Evolutionary conservation across 2,329 filamentous ascomycete genomes (phyloP).

Genomic region (Lachnellula arida): DNA sequence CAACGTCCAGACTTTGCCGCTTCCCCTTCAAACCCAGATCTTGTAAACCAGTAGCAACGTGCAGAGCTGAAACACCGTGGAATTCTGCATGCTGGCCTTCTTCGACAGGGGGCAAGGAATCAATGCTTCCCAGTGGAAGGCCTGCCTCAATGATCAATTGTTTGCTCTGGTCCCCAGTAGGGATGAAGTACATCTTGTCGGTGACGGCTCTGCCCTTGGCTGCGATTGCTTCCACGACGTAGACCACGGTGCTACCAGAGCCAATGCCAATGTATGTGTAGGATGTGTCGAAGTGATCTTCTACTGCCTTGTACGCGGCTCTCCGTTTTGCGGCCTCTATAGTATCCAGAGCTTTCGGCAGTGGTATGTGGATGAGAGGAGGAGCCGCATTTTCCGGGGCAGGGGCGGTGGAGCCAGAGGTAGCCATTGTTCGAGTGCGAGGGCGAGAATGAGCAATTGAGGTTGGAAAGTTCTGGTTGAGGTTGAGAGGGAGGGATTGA

Average conservation of each 20-base stretch:
- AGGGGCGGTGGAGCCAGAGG: slow-evolving; percentile 11
- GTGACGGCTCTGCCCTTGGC: slow-evolving; percentile 51
- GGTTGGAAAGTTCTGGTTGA: background rate
- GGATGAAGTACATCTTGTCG: slow-evolving; percentile 68
- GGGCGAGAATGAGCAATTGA: background rate
- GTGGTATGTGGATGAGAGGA: slow-evolving; percentile 1
- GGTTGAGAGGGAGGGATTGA: background rate
- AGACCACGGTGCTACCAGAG: slow-evolving; percentile 76
- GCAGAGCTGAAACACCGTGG: slow-evolving; percentile 56
- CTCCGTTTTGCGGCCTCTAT: slow-evolving; percentile 71
- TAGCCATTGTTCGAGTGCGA: slow-evolving; percentile 10
- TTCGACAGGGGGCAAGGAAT: slow-evolving; percentile 31
- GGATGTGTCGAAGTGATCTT: slow-evolving; percentile 61
- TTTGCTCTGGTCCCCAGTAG: slow-evolving; percentile 71
- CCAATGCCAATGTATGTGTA: slow-evolving; percentile 72
- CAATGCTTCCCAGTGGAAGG: slow-evolving; percentile 58
- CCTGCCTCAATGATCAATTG: slow-evolving; percentile 79
- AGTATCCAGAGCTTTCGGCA: slow-evolving; percentile 29
- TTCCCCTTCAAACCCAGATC: slow-evolving; percentile 33
- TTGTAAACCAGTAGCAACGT: slow-evolving; percentile 49
- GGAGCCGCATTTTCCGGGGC: slow-evolving; percentile 16
- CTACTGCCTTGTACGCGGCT: slow-evolving; percentile 69
- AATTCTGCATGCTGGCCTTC: slow-evolving; percentile 20
- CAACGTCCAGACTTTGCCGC: slow-evolving; percentile 67
- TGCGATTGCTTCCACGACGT: slow-evolving; percentile 78